Evolutionary conservation across 495 filamentous ascomycete species (phyloP).

Genomic region (Aspergillus affinis): DNA sequence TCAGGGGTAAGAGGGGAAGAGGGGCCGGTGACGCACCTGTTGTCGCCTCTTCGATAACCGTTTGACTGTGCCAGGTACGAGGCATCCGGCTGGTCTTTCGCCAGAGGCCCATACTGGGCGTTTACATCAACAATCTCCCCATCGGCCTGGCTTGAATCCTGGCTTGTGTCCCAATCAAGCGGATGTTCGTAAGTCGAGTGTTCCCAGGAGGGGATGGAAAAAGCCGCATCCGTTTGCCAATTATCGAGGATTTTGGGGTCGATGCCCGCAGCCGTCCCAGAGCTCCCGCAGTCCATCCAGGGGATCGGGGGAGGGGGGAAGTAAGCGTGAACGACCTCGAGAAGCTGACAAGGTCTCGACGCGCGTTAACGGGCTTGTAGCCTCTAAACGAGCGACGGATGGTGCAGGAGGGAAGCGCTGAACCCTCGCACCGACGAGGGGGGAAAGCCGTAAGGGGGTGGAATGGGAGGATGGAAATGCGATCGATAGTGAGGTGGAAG

Average conservation of each 20-base stretch:
- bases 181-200: conserved; percentile 40
- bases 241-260: conserved; percentile 51
- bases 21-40: conserved; percentile 25
- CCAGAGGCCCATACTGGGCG: conserved; percentile 32
- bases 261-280: conserved; percentile 45
- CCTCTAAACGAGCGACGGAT: background rate
- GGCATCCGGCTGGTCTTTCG: conserved; percentile 16
- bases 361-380: conserved; percentile 5
- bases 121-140: conserved; percentile 40
- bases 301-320: conserved; percentile 16
- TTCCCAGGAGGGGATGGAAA: conserved; percentile 43
- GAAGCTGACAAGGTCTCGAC: conserved; percentile 21
- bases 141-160: conserved; percentile 45
- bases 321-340: conserved; percentile 14
- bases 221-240: conserved; percentile 42
- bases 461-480: conserved; percentile 1
- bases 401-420: background rate
- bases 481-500: background rate
- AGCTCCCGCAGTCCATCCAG: conserved; percentile 50
- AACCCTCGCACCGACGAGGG: conserved; percentile 1
- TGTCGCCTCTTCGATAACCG: conserved; percentile 26
- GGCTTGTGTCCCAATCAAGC: conserved; percentile 46
- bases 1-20: background rate
- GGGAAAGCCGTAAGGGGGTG: background rate
- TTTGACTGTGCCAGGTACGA: conserved; percentile 27